Conservation (phyloP, 2,329 filamentous ascomycete genomes). For the Apiospora marii region DNA sequence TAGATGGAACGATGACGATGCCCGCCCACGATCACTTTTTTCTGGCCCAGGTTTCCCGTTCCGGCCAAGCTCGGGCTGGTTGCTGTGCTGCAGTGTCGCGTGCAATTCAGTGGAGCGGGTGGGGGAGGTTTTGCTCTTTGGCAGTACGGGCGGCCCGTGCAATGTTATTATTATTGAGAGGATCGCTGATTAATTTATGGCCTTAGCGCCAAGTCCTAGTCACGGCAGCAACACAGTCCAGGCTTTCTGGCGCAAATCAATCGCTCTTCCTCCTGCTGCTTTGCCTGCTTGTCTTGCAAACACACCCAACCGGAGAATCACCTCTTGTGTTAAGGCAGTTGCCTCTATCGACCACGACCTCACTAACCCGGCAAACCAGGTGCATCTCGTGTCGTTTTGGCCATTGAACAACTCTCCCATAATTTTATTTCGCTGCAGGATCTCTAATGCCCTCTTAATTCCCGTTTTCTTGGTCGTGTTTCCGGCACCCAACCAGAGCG, state of each 20-base stretch:
- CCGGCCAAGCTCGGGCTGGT: conserved; percentile 18
- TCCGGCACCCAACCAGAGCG: conserved; percentile 29
- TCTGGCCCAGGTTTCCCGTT: background rate
- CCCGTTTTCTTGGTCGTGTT: conserved; percentile 34
- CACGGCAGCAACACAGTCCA: conserved; percentile 15
- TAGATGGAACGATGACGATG: conserved; percentile 5
- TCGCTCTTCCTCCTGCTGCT: conserved; percentile 19
- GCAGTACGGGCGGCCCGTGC: background rate
- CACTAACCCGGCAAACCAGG: conserved; percentile 30
- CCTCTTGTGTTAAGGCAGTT: conserved; percentile 29
- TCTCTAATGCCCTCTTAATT: conserved; percentile 35
- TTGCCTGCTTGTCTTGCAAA: conserved; percentile 24
- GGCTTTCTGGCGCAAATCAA: conserved; percentile 7
- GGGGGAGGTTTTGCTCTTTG: background rate
- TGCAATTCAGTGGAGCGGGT: conserved; percentile 14
- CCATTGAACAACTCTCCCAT: conserved; percentile 29
- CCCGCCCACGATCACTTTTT: background rate
- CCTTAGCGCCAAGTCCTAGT: background rate
- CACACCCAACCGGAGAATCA: conserved; percentile 19
- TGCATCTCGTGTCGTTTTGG: conserved; percentile 37
- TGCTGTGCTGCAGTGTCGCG: conserved; percentile 24
- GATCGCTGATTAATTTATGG: conserved; percentile 7
- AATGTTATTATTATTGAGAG: conserved; percentile 24
- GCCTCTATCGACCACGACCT: conserved; percentile 30
- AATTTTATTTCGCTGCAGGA: conserved; percentile 21